Percentiles rank a stretch among this genome's conserved stretches.
Evolutionary conservation across 192 early-diverging fungal species (phyloP).

Genomic region (Gaertneriomyces sp.): DNA sequence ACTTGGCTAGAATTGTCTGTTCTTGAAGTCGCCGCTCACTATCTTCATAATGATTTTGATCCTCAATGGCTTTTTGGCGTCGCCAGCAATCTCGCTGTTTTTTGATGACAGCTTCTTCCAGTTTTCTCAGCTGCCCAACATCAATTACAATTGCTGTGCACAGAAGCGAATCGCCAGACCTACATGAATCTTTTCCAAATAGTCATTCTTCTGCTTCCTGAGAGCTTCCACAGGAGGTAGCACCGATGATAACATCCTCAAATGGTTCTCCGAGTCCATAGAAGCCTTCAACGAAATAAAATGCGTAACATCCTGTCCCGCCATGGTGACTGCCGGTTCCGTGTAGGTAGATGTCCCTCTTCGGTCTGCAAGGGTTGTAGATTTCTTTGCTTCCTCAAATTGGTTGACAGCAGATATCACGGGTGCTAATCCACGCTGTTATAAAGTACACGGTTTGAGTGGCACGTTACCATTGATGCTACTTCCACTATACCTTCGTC

Average conservation of each 20-base stretch:
- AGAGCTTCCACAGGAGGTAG: slow-evolving; percentile 23
- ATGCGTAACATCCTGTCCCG: slow-evolving; percentile 20
- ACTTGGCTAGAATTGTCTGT: slow-evolving; percentile 41
- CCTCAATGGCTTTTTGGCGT: slow-evolving; percentile 46
- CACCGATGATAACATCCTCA: slow-evolving; percentile 31
- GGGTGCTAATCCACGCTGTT: too few relatives aligned
- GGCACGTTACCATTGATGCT: too few relatives aligned
- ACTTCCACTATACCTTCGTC: too few relatives aligned
- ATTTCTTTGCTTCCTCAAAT: too few relatives aligned
- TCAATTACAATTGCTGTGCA: background rate
- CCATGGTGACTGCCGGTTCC: too few relatives aligned
- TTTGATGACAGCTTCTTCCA: slow-evolving; percentile 45
- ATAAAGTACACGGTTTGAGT: too few relatives aligned
- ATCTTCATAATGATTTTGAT: slow-evolving; percentile 47
- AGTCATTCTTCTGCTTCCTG: slow-evolving; percentile 33
- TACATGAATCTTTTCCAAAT: slow-evolving; percentile 47
- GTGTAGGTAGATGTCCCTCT: too few relatives aligned
- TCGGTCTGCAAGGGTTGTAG: too few relatives aligned
- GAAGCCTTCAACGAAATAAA: slow-evolving; percentile 33
- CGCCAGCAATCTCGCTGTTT: slow-evolving; percentile 52
- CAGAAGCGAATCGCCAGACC: slow-evolving; percentile 1
- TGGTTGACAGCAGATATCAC: too few relatives aligned
- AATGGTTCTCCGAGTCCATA: slow-evolving; percentile 40
- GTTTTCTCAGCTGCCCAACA: slow-evolving; percentile 36
- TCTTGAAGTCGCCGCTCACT: slow-evolving; percentile 43